Conservation (phyloP, 2,329 filamentous ascomycete genomes). For the Exophiala sp. region DNA sequence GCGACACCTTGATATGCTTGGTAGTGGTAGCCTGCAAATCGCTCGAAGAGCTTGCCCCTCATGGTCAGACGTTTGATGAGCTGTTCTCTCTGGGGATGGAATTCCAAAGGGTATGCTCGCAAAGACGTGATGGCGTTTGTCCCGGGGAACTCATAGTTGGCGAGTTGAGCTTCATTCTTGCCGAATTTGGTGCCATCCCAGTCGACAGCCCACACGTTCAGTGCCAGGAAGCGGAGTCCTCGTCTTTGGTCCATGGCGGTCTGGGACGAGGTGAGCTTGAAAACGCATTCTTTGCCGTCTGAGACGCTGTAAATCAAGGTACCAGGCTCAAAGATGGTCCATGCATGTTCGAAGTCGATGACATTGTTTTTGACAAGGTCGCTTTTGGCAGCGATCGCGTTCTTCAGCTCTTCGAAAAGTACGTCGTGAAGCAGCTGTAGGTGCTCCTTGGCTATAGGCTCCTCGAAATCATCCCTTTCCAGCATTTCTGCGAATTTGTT, state of each 20-base stretch:
- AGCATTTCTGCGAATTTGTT: slow-evolving; percentile 39
- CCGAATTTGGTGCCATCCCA: slow-evolving; percentile 40
- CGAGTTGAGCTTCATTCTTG: slow-evolving; percentile 30
- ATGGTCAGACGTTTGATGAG: slow-evolving; percentile 41
- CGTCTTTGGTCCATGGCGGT: slow-evolving; percentile 10
- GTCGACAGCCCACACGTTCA: slow-evolving; percentile 31
- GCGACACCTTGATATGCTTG: slow-evolving; percentile 48
- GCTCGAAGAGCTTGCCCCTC: slow-evolving; percentile 47
- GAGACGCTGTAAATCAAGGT: slow-evolving; percentile 34
- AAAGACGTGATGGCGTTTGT: slow-evolving; percentile 37
- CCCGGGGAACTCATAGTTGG: slow-evolving; percentile 36
- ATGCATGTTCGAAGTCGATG: slow-evolving; percentile 50
- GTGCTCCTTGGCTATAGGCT: slow-evolving; percentile 42
- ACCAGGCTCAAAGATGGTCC: slow-evolving; percentile 36
- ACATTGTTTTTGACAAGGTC: slow-evolving; percentile 54
- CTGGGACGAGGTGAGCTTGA: slow-evolving; percentile 29
- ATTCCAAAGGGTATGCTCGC: slow-evolving; percentile 32
- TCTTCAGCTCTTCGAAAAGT: slow-evolving; percentile 51
- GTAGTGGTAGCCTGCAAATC: slow-evolving; percentile 49
- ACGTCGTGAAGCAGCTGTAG: slow-evolving; percentile 47
- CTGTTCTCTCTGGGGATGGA: slow-evolving; percentile 35
- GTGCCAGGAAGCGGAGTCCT: slow-evolving; percentile 10
- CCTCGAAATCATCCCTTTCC: slow-evolving; percentile 42
- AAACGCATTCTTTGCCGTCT: slow-evolving; percentile 39
- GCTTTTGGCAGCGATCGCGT: slow-evolving; percentile 48